These are phyloP conservation scores for Opeltia flavorubescens DNA, from an alignment of 495 filamentous ascomycete genomes.

Conservation along the genomic window DNA sequence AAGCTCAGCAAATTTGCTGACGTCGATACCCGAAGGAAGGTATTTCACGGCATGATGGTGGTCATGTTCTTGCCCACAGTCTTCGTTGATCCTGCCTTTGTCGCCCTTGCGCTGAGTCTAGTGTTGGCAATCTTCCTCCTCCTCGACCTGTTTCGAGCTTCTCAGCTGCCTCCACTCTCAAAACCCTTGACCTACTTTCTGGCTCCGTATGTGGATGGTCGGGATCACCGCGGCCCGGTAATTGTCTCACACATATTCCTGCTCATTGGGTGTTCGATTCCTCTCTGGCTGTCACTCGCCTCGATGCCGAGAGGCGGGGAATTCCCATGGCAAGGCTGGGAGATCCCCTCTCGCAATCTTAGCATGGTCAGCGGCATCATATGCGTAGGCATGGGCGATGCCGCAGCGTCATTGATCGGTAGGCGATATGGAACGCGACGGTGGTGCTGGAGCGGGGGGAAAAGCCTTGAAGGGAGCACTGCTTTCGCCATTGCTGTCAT, in stretches of 20 bases:
- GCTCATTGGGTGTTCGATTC: constrained; percentile 88
- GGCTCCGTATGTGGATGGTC: constrained; percentile 84
- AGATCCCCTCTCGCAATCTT: constrained; percentile 52
- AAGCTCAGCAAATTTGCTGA: constrained; percentile 56
- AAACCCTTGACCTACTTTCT: constrained; percentile 72
- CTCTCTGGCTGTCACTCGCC: constrained; percentile 77
- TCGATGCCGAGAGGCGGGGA: constrained; percentile 40
- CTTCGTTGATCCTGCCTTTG: constrained; percentile 74
- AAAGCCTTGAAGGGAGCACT: constrained; percentile 79
- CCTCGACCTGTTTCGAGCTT: constrained; percentile 76
- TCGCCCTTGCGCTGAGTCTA: constrained; percentile 58
- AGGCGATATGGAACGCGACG: constrained; percentile 74
- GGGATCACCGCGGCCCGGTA: constrained; percentile 84
- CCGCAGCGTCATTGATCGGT: constrained; percentile 83
- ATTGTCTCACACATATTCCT: constrained; percentile 94
- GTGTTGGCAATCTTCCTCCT: constrained; percentile 72
- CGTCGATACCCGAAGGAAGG: constrained; percentile 93
- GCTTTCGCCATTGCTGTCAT: constrained; percentile 77
- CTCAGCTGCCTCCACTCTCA: constrained; percentile 78
- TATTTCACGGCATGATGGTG: constrained; percentile 98
- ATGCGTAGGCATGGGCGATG: constrained; percentile 91
- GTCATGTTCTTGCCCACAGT: constrained; percentile 80
- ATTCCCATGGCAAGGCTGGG: constrained; percentile 54
- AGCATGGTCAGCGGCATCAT: constrained; percentile 83
- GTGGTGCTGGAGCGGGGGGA: constrained; percentile 95